Percentiles rank a stretch among this genome's conserved stretches.
phyloP scores from a whole-genome alignment of 2,329 filamentous ascomycete genomes.

The Paraconiothyrium sp. region DNA sequence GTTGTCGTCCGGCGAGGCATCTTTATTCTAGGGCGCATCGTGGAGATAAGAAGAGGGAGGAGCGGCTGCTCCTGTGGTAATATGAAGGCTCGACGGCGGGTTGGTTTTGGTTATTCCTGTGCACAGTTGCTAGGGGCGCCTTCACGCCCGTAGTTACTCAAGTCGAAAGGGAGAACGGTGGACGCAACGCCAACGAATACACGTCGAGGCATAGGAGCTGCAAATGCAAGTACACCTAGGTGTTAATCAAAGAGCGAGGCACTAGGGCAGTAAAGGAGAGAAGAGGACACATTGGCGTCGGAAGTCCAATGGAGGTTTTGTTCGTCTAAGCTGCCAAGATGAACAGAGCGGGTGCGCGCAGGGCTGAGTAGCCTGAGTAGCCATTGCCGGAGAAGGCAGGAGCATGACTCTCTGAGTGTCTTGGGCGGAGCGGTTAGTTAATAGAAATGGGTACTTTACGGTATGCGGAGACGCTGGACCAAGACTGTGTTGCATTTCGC shows the following conservation, averaged over 20 bases:
- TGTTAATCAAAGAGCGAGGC: neutral
- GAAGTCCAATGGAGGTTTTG: neutral
- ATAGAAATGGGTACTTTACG: slow-evolving; percentile 5
- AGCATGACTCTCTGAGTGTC: slow-evolving; percentile 1
- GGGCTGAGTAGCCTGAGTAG: slow-evolving; percentile 12
- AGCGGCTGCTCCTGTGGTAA: neutral
- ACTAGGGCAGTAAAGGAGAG: neutral
- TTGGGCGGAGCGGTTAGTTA: slow-evolving; percentile 8
- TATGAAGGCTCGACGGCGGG: neutral
- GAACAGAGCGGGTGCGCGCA: slow-evolving; percentile 8
- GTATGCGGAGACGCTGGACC: slow-evolving; percentile 6
- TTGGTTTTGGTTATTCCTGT: neutral
- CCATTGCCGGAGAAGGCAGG: slow-evolving; percentile 10
- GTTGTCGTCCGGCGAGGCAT: slow-evolving; percentile 33
- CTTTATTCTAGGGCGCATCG: slow-evolving; percentile 42
- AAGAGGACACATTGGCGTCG: slow-evolving; percentile 15
- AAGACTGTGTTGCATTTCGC: slow-evolving; percentile 10
- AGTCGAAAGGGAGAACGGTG: neutral
- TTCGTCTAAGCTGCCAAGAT: slow-evolving; percentile 19
- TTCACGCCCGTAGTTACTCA: neutral
- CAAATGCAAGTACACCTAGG: slow-evolving; percentile 1
- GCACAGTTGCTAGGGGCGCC: slow-evolving; percentile 7
- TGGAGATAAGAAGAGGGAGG: slow-evolving; percentile 13
- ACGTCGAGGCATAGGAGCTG: slow-evolving; percentile 3
- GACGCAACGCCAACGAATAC: neutral